These are phyloP conservation scores for Taphrina flavorubra DNA, from an alignment of 1,139 yeast genomes.

Conservation along the genomic window DNA sequence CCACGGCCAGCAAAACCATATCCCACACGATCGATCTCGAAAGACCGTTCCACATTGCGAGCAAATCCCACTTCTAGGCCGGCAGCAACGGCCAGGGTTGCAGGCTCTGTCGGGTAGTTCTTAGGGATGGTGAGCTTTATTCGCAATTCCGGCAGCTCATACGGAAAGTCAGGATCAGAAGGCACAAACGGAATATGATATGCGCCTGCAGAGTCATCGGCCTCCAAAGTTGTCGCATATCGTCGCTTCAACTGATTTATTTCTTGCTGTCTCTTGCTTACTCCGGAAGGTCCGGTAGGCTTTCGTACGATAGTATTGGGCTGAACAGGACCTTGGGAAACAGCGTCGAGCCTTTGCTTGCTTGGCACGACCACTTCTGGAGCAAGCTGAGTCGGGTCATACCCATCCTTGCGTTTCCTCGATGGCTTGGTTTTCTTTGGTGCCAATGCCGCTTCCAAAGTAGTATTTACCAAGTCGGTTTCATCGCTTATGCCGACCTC, in stretches of 20 bases:
- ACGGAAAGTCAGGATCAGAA: conserved; percentile 77
- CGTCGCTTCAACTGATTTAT: conserved; percentile 32
- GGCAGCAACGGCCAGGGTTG: conserved; percentile 57
- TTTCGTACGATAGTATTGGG: conserved; percentile 3
- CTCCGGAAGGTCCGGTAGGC: background rate
- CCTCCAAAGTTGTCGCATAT: background rate
- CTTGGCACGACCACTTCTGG: conserved; percentile 15
- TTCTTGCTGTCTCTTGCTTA: conserved; percentile 16
- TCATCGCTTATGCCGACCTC: background rate
- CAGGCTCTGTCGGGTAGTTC: conserved; percentile 57
- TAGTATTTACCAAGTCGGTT: background rate
- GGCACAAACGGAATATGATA: conserved; percentile 52
- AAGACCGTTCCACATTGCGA: conserved; percentile 69
- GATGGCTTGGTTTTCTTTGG: conserved; percentile 10
- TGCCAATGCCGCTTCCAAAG: background rate
- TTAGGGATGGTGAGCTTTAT: conserved; percentile 63
- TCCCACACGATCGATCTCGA: conserved; percentile 51
- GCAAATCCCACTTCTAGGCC: conserved; percentile 78
- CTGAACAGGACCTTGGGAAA: background rate
- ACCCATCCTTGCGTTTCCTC: conserved; percentile 22
- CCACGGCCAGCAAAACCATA: conserved; percentile 44
- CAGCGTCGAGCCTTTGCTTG: conserved; percentile 9
- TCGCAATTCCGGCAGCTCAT: conserved; percentile 61
- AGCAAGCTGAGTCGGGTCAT: conserved; percentile 13
- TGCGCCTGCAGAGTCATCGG: background rate